A percentile compares a stretch with the other conserved stretches of the same genome.
Conservation (phyloP, 2,329 filamentous ascomycete genomes). For the Sphaerulina vaccinii region DNA sequence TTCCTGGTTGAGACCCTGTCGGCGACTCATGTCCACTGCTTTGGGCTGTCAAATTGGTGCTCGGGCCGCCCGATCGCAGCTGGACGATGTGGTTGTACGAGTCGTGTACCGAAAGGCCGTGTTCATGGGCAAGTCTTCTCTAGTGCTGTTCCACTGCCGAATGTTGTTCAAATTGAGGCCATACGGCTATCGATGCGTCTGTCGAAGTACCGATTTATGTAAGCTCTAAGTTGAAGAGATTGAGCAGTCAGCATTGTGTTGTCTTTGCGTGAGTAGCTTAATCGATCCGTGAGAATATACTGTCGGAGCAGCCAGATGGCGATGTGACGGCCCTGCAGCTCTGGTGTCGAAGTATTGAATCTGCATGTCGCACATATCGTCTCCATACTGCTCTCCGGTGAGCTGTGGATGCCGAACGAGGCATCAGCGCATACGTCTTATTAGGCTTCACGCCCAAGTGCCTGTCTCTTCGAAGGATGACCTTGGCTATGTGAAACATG, state of each 20-base stretch:
- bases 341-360: no score
- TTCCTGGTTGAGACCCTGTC: neutral
- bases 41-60: conserved; percentile 2
- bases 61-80: conserved; percentile 10
- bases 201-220: no score
- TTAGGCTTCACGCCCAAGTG: neutral
- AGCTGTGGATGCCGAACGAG: no score
- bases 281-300: no score
- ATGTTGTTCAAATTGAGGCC: neutral
- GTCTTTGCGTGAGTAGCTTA: no score
- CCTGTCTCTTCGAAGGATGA: neutral
- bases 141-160: neutral
- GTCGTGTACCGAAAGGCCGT: neutral
- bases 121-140: neutral
- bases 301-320: no score
- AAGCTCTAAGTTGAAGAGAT: no score
- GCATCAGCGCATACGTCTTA: neutral
- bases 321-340: no score
- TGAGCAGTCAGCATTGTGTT: no score
- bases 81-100: conserved; percentile 10
- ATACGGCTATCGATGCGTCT: neutral
- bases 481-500: conserved; percentile 7
- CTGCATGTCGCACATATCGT: conserved; percentile 47
- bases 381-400: conserved; percentile 48
- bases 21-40: conserved; percentile 1